phyloP scores from a whole-genome alignment of 106 monocot genomes.

The Apostasia ramifera region DNA sequence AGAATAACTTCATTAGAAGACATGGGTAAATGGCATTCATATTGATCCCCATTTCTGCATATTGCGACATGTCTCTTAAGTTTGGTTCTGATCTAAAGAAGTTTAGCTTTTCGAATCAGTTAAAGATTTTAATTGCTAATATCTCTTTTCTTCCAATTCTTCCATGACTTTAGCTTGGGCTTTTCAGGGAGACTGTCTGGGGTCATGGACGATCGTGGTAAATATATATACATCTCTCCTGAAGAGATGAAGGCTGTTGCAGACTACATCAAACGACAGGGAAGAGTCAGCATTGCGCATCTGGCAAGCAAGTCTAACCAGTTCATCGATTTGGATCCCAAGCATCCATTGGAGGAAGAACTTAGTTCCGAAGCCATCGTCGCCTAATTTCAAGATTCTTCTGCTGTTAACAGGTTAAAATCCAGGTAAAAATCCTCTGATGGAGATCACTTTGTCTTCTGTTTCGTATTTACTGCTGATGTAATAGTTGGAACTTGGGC shows the following conservation, averaged over 20 bases:
- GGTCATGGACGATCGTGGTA: slow-evolving; percentile 95
- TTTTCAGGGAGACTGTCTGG: slow-evolving; percentile 82
- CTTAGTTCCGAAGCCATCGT: slow-evolving; percentile 24
- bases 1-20: slow-evolving; percentile 63
- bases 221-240: slow-evolving; percentile 87
- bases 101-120: no score
- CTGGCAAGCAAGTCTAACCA: slow-evolving; percentile 89
- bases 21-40: slow-evolving; percentile 28
- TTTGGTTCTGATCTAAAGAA: no score
- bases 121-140: neutral
- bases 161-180: neutral
- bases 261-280: slow-evolving; percentile 77
- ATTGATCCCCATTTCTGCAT: no score
- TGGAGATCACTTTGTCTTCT: no score
- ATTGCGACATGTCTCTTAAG: no score
- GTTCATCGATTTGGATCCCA: slow-evolving; percentile 92
- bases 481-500: no score
- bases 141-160: neutral
- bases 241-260: slow-evolving; percentile 95
- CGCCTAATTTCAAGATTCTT: neutral
- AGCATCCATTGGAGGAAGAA: slow-evolving; percentile 36
- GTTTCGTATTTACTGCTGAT: no score
- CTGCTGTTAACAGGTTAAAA: no score
- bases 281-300: slow-evolving; percentile 87
- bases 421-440: no score